Evolutionary conservation across 495 filamentous ascomycete genomes (phyloP), one percentile per base, ranked within the genome.

Genomic region (Tricharina praecox): DNA sequence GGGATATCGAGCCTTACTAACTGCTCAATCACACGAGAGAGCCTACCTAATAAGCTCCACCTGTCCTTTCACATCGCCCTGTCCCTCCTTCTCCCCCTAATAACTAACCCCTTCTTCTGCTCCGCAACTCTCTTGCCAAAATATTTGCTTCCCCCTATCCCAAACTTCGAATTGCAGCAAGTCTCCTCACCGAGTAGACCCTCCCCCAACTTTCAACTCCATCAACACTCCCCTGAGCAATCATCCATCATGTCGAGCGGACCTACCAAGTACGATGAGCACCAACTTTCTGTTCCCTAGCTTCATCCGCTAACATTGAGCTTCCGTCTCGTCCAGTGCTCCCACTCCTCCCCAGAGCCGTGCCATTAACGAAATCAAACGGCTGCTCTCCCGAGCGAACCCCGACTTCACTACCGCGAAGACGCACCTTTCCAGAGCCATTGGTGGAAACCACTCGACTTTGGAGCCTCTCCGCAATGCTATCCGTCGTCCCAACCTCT

Each of bases 311-410:
- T 48, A 24, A 24, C n/a, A 18, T 3, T 4, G 33, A 38, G 13
- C 23, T 21, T 16, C 16, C 34, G 19, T n/a, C 2, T 21, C 18
- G 8, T 46, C 23, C 43, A 48, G 45, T 23, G 8, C 32, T 18
- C 45, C 45, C 7, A 48, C 19, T 2, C 33, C 45, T 10, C 34
- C 32, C 10, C 45, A 48, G 23, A 11, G 8, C 33, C 45, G 45
- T 30, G 45, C 45, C 23, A 37, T 48, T 34, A 39, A 39, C 23
- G 45, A 48, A 23, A 48, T 48, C 34, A 38, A 37, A n/a, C 45
- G 45, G 8, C 21, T 48, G n/a, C 45, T 48, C 20, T 24, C 32
- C 2, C 32, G 45, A 5, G 2, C 23, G 4, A 38, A 39, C 18
- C 45, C 45, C 10, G 45, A 48, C 23, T 32, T 48, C 32, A 23